Base-by-base conservation (phyloP, 495 filamentous ascomycete genomes). In the Penicillium steckii region DNA sequence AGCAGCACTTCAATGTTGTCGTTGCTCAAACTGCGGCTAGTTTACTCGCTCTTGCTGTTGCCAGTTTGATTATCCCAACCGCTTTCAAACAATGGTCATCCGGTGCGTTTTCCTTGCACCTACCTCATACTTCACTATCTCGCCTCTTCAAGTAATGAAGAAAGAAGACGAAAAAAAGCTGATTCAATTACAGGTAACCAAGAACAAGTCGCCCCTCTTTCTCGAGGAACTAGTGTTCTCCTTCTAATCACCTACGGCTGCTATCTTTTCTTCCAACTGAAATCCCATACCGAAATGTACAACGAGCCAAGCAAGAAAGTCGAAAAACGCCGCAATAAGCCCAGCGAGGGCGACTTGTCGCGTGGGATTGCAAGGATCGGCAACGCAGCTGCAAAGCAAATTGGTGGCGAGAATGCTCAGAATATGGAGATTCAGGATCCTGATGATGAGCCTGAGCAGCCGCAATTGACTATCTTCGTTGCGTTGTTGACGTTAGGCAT, bases 1-100 rank as follows among this genome's bases (percentile, higher is more conserved):
- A 96, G 61, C 92, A 97, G 57, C 85, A 83, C 65, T 97, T 97
- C 80, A 97, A 97, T 72, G 82, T 88, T 2, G 89, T 87, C 2
- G 91, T 97, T n/a, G 92, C 92, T 1, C 90, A 95, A 65, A 97
- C 92, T 0, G 91, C 92, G 1, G 84, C 91, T 23, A 89, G 84
- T 70, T 68, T 97, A 12, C 77, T 97, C 2, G 84, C 90, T 3
- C 73, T 97, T 17, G 86, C 88, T 13, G 87, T 95, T 10, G 86
- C 80, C 47, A 85, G 80, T 67, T 72, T 97, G 52, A 91, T 96
- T 52, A 90, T 97, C 25, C 92, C 92, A 0, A 95, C 92, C 10
- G 90, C 89, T 3, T 97, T 96, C 69, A 78, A 85, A 43, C 62
- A 79, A 37, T 81, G 76, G 75, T 75, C 79, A 5, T 52, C 59